Base-by-base conservation (phyloP, 805 yeast genomes). In the Candida germanica region DNA sequence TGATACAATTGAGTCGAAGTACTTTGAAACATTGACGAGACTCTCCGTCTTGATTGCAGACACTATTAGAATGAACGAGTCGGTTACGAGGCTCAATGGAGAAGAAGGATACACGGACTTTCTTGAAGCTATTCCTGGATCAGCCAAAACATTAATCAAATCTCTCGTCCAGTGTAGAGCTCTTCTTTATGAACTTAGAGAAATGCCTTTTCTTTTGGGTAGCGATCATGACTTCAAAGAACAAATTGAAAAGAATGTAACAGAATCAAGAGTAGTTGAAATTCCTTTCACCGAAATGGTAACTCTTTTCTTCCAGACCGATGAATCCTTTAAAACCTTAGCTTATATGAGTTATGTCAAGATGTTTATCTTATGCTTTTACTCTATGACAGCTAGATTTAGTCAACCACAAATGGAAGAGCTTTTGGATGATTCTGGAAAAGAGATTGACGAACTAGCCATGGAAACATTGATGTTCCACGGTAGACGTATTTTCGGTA, bases 31-130 rank as follows among this genome's bases (percentile, higher is more conserved):
- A 15, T 35, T 59, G 15, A 48, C 42, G 31, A 49, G 46, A 10
- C 27, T 57, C 5, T 52, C 66, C 1, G 42, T 44, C 4, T 36
- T 62, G 10, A 48, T 75, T 28, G 73, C 77, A 2, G 66, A 72
- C 42, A 71, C 80, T 0, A 67, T 83, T 17, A 66, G 73, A 16
- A 75, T 79, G 70, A 56, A 70, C 25, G 89, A 83, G 48, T 72
- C 81, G 15, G 48, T 80, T 0, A 66, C 79, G 1, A 67, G 89
- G 50, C 51, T 71, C n/a, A 69, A 71, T 12, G 70, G 66, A 2
- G 38, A 31, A 6, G 41, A 42, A 10, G 49, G 58, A 11, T 52
- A 51, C 24, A 33, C 46, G 5, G 37, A 41, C 7, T 63, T 64
- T 33, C 36, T 64, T 8, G 43, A 46, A 8, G 44, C 46, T 6